A percentile compares a stretch with the other conserved stretches of the same genome.
Conservation (phyloP, 2,329 filamentous ascomycete species). For the Xylariales sp. region DNA sequence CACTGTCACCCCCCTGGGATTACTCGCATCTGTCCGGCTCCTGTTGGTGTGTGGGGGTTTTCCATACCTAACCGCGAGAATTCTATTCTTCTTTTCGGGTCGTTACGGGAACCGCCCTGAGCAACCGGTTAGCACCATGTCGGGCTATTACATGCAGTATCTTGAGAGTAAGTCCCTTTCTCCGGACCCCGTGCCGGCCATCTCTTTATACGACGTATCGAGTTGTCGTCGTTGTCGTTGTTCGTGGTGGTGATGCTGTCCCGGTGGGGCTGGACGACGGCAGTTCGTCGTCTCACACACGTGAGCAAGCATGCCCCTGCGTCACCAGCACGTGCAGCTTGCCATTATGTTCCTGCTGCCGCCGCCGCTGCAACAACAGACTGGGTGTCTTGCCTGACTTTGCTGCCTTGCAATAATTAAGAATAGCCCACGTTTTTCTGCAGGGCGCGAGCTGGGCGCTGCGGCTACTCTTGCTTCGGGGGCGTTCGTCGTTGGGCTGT, state of each 20-base stretch:
- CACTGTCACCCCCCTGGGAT: conserved; percentile 47
- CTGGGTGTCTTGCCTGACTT: conserved; percentile 37
- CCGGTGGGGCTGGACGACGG: conserved; percentile 47
- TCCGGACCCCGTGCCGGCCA: conserved; percentile 35
- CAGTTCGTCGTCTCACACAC: conserved; percentile 52
- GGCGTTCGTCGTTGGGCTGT: conserved; percentile 48
- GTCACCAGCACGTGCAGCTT: conserved; percentile 48
- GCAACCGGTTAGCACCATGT: conserved; percentile 58
- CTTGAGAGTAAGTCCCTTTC: conserved; percentile 73
- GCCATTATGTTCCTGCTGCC: conserved; percentile 46
- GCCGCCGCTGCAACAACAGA: conserved; percentile 25
- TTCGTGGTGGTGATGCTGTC: conserved; percentile 50
- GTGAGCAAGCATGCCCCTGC: conserved; percentile 52
- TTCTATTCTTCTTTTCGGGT: conserved; percentile 44
- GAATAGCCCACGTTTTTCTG: conserved; percentile 45
- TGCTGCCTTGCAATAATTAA: conserved; percentile 41
- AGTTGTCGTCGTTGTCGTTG: conserved; percentile 23
- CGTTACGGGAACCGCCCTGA: conserved; percentile 42
- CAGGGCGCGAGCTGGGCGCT: conserved; percentile 36
- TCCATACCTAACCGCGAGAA: conserved; percentile 42
- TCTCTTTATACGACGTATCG: conserved; percentile 36
- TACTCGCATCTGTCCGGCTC: conserved; percentile 44
- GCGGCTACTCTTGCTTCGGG: conserved; percentile 39
- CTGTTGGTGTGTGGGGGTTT: conserved; percentile 46
- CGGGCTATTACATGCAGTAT: conserved; percentile 78